Conservation (phyloP, 2,329 filamentous ascomycete species). For the Aspergillus ochraceus region DNA sequence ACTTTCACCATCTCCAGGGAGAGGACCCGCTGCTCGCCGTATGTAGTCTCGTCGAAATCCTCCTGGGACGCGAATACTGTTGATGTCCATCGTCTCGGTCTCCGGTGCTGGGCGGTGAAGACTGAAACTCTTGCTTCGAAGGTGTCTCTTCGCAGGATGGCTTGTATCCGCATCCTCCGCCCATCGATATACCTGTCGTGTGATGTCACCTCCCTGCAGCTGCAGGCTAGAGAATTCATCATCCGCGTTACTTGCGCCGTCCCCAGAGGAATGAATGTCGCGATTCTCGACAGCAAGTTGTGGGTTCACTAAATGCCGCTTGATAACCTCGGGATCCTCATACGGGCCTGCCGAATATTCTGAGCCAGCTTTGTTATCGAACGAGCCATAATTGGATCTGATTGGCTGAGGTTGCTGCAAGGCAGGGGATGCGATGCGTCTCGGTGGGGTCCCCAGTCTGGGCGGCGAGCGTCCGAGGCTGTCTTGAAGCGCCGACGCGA, state of each 20-base stretch:
- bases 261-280: conserved; percentile 31
- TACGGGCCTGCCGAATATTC: conserved; percentile 58
- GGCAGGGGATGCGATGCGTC: conserved; percentile 60
- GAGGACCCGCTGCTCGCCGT: conserved; percentile 68
- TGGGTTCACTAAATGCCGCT: conserved; percentile 82
- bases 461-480: conserved; percentile 59
- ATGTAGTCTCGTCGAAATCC: conserved; percentile 91
- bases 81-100: conserved; percentile 78
- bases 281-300: conserved; percentile 40
- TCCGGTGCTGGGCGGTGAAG: conserved; percentile 75
- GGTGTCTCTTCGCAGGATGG: conserved; percentile 56
- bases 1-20: conserved; percentile 41
- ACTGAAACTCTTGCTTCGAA: conserved; percentile 86
- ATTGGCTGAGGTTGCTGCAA: conserved; percentile 53
- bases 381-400: conserved; percentile 80
- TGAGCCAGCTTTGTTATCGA: conserved; percentile 65
- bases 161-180: conserved; percentile 81
- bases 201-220: conserved; percentile 92
- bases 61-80: conserved; percentile 87
- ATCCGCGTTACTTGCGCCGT: conserved; percentile 50
- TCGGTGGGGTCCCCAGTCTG: conserved; percentile 46
- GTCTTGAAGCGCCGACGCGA: conserved; percentile 82
- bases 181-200: conserved; percentile 94
- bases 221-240: conserved; percentile 92
- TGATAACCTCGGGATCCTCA: conserved; percentile 90